Percentiles rank a stretch among this genome's conserved stretches.
Evolutionary conservation across 371 early-diverging fungal genomes (phyloP).

Genomic region (Mucor piriformis): DNA sequence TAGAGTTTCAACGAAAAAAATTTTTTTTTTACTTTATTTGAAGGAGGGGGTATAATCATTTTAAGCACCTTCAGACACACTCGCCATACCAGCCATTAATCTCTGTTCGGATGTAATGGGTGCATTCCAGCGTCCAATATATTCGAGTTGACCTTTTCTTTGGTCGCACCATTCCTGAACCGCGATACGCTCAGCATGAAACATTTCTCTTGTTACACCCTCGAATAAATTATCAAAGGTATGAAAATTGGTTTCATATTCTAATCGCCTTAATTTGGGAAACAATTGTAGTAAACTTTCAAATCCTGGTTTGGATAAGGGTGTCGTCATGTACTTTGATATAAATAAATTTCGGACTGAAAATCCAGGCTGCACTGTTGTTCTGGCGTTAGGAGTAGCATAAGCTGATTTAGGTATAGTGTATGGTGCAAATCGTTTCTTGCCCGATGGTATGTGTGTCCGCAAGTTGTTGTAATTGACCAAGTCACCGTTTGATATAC

Average conservation of each 20-base stretch:
- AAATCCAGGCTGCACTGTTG: constrained; percentile 23
- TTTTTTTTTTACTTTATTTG: too few species aligned
- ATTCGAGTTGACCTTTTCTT: neutral
- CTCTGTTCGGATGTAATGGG: constrained; percentile 47
- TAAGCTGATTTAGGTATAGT: constrained; percentile 1
- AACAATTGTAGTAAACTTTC: constrained; percentile 42
- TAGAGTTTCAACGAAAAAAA: too few species aligned
- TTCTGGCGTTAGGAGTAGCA: neutral
- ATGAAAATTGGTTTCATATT: constrained; percentile 50
- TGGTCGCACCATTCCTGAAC: constrained; percentile 31
- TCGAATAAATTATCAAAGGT: constrained; percentile 51
- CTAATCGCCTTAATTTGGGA: constrained; percentile 43
- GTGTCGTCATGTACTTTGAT: constrained; percentile 49
- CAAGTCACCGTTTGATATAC: constrained; percentile 44
- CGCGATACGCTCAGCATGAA: constrained; percentile 40
- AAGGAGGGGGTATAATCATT: neutral
- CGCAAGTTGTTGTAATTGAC: constrained; percentile 14
- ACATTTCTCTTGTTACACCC: constrained; percentile 42
- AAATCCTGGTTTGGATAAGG: constrained; percentile 46
- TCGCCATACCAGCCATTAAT: constrained; percentile 41
- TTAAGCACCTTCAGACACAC: constrained; percentile 16
- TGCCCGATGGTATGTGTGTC: neutral
- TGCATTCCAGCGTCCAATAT: constrained; percentile 37
- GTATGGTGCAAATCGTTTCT: constrained; percentile 6
- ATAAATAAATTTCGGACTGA: constrained; percentile 41